Conservation (phyloP, 495 filamentous ascomycete genomes). For the Evernia prunastri region DNA sequence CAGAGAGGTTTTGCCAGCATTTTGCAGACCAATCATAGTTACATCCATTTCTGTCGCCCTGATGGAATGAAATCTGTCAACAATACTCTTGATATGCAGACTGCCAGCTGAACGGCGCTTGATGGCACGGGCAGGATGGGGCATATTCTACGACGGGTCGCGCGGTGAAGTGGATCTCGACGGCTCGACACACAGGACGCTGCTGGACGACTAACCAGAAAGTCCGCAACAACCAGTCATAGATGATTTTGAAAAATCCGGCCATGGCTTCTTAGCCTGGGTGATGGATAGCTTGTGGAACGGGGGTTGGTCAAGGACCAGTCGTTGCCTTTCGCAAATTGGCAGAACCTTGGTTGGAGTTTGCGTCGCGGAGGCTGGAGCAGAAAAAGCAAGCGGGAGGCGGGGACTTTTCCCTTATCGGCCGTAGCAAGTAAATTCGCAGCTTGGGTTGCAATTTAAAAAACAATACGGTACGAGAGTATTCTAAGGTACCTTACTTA, state of each 20-base stretch:
- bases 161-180: not conserved
- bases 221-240: conserved; percentile 95
- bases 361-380: conserved; percentile 8
- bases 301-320: conserved; percentile 13
- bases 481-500: no score
- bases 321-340: conserved; percentile 20
- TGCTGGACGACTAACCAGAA: conserved; percentile 70
- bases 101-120: not conserved
- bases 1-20: conserved; percentile 95
- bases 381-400: conserved; percentile 19
- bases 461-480: no score
- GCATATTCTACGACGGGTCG: not conserved
- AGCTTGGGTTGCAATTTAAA: not conserved
- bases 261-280: conserved; percentile 53
- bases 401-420: conserved; percentile 24
- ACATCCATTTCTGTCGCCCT: conserved; percentile 99
- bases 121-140: not conserved
- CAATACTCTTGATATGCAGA: not conserved
- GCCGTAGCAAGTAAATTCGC: conserved; percentile 15
- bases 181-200: not conserved
- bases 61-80: conserved; percentile 22
- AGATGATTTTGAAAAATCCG: conserved; percentile 84
- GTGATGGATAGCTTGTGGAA: conserved; percentile 17
- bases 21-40: conserved; percentile 98
- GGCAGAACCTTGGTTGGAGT: conserved; percentile 21